phyloP scores from a whole-genome alignment of 768 basidiomycete species.

The Fistulinella prunicolor region DNA sequence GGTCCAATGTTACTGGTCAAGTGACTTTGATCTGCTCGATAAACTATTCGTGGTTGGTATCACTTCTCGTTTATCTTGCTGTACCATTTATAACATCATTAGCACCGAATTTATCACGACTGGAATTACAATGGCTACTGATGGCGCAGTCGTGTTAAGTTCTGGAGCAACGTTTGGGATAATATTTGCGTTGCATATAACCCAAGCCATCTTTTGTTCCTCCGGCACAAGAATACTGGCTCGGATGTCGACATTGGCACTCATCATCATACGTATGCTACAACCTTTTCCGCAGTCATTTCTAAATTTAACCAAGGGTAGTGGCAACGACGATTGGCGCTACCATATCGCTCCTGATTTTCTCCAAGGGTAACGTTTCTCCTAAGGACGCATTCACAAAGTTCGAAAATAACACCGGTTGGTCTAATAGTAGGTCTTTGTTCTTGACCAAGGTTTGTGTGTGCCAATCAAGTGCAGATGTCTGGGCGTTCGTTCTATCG shows the following conservation, averaged over 20 bases:
- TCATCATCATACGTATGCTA: conserved; percentile 18
- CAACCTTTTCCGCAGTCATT: background rate
- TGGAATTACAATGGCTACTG: conserved; percentile 22
- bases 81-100: background rate
- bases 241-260: conserved; percentile 17
- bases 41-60: conserved; percentile 18
- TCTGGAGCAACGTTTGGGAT: conserved; percentile 24
- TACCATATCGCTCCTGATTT: conserved; percentile 16
- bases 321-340: conserved; percentile 20
- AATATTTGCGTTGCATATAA: conserved; percentile 15
- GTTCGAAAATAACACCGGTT: conserved; percentile 27
- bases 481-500: conserved; percentile 24
- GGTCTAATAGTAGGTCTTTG: conserved; percentile 16
- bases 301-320: background rate
- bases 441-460: background rate
- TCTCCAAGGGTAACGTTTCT: conserved; percentile 16
- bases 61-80: background rate
- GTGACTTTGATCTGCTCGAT: conserved; percentile 27
- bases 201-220: conserved; percentile 22
- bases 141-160: conserved; percentile 17
- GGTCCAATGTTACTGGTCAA: conserved; percentile 28
- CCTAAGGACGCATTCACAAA: conserved; percentile 18
- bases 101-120: conserved; percentile 22
- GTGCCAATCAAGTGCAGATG: conserved; percentile 10
- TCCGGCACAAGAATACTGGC: conserved; percentile 21